Evolutionary conservation across 2,329 filamentous ascomycete species (phyloP), one percentile per base, ranked within the genome.

Genomic region (Exophiala calicioides): DNA sequence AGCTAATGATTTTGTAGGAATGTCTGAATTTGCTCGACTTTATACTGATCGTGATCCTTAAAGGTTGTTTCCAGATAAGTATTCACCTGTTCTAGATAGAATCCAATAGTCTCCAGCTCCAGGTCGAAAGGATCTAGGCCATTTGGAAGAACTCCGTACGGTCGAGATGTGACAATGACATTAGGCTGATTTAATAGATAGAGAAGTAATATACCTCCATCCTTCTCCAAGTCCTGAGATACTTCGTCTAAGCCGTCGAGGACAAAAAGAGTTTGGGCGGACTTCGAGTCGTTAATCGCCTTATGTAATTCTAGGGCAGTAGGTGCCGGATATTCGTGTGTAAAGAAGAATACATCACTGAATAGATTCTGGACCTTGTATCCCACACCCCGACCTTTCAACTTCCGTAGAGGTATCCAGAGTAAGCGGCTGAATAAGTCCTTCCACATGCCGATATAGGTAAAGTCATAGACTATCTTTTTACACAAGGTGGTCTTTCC

Each of bases 231-330:
- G 5, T 58, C 55, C 31, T 58, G 35, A 1, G 7, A 73, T 36
- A 36, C 55, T 62, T 75, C 71, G 41, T 75, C 72, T 9, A 73
- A 47, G 4, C 71, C 71, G 52, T 75, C 71, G 9, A 74, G 62
- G 10, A 73, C 33, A 34, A 72, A 70, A 1, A 74, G 56, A 13
- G 62, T 69, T 38, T 42, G 60, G 15, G 32, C 24, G 27, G n/a
- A 29, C 21, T 42, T 43, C 4, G 27, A 31, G 5, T 31, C 20
- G 26, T 7, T 18, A 10, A 41, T 15, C 10, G 33, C 32, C 16
- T 48, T 21, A 18, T 29, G 40, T 29, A 65, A 33, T 49, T 47
- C 50, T 34, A 40, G 34, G 29, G 59, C 55, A 13, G 60, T 49
- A 10, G 34, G n/a, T 4, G 30, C 29, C 10, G 54, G 38, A 16